A percentile compares a stretch with the other conserved stretches of the same genome.
Evolutionary conservation across 305 asterid genomes (phyloP).

Genomic region (Fraxinus albicans): DNA sequence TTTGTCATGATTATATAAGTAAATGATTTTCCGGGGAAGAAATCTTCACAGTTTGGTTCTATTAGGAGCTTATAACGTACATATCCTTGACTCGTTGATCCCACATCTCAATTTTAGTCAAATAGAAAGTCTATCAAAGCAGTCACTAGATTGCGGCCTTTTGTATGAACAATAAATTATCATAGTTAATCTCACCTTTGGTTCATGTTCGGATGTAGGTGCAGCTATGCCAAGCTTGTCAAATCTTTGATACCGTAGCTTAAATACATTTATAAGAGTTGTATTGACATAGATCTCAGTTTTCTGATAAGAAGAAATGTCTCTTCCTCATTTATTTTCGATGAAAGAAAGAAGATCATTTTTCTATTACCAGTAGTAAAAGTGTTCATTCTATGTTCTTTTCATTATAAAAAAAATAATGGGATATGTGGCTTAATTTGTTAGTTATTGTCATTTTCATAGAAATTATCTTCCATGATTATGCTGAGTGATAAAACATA

Average conservation of each 20-base stretch:
- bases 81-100: not conserved
- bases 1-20: not conserved
- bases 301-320: not conserved
- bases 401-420: not conserved
- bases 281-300: not conserved
- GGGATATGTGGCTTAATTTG: not conserved
- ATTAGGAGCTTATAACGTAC: not conserved
- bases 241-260: not conserved
- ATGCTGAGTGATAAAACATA: not conserved
- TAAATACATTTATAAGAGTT: not conserved
- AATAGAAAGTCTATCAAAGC: not conserved
- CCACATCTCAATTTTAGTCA: not conserved
- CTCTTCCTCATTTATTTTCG: not conserved
- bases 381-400: not conserved
- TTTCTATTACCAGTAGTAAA: not conserved
- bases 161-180: not conserved
- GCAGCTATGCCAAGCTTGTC: not conserved
- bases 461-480: not conserved
- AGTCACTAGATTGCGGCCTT: not conserved
- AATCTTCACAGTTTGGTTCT: not conserved
- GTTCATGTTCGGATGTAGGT: not conserved
- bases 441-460: not conserved
- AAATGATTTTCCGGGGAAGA: not conserved
- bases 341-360: not conserved
- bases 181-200: not conserved